Evolutionary conservation across 192 early-diverging fungal genomes (phyloP).

Genomic region (Gamsiella multidivaricata): DNA sequence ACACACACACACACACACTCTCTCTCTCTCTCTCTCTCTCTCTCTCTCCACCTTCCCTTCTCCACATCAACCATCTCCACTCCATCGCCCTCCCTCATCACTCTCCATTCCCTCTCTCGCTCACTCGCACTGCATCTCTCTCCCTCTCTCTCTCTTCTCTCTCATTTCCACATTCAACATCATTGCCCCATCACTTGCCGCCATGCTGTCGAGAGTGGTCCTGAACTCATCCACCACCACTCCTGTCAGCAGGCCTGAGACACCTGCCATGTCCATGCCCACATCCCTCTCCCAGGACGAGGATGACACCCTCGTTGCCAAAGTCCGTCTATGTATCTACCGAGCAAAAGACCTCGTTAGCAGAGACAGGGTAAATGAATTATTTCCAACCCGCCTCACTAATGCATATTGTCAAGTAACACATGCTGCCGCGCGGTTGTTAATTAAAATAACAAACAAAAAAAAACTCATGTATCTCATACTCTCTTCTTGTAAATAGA

Average conservation of each 20-base stretch:
- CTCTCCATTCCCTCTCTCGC: not conserved
- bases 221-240: conserved; percentile 16
- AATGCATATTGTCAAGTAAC: no score
- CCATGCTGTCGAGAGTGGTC: conserved; percentile 20
- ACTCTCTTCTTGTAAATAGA: conserved; percentile 7
- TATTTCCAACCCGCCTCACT: not conserved
- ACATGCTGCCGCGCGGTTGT: no score
- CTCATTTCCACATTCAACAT: not conserved
- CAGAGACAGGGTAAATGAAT: conserved; percentile 52
- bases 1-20: no score
- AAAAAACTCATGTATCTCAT: no score
- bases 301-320: conserved; percentile 18
- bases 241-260: conserved; percentile 1
- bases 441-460: no score
- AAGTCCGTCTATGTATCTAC: conserved; percentile 34
- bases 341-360: conserved; percentile 33
- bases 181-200: not conserved
- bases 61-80: no score
- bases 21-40: no score
- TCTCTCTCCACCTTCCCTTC: no score
- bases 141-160: not conserved
- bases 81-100: no score
- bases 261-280: conserved; percentile 1
- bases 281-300: conserved; percentile 2
- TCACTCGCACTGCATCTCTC: not conserved